These are phyloP conservation scores for Erodium moschatum DNA, from an alignment of 441 rosid species.

Conservation along the genomic window DNA sequence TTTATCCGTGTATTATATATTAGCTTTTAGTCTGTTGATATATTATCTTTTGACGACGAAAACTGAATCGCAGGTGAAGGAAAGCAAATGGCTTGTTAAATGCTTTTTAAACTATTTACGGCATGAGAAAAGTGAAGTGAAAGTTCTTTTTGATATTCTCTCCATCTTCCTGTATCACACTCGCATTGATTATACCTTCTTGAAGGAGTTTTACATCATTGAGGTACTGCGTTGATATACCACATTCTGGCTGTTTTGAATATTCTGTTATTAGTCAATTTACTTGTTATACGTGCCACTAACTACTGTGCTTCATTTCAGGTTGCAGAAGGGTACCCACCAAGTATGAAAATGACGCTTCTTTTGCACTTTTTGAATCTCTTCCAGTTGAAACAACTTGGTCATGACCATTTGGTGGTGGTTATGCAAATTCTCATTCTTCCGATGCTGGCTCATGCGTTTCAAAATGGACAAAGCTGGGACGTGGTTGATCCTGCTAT, in stretches of 20 bases:
- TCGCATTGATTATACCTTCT: constrained; percentile 89
- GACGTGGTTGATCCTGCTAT: constrained; percentile 83
- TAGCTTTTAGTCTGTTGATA: not conserved
- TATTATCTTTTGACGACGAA: constrained; percentile 13
- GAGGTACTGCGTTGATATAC: constrained; percentile 48
- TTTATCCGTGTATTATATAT: not conserved
- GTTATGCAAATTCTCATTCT: constrained; percentile 99
- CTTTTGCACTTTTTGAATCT: constrained; percentile 76
- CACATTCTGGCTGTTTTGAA: constrained; percentile 1
- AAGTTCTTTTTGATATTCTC: constrained; percentile 81
- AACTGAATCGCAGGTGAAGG: constrained; percentile 69
- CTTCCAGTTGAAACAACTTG: constrained; percentile 83
- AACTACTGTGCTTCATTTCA: constrained; percentile 26
- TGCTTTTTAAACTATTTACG: constrained; percentile 90
- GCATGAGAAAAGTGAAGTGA: constrained; percentile 72
- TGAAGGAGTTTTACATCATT: constrained; percentile 90
- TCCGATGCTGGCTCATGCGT: constrained; percentile 94
- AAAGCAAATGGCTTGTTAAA: constrained; percentile 99
- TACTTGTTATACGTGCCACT: not conserved
- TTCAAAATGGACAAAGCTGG: constrained; percentile 84
- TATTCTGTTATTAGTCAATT: not conserved
- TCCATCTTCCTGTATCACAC: constrained; percentile 82
- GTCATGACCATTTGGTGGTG: constrained; percentile 85
- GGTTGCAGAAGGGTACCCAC: constrained; percentile 92
- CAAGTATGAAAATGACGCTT: constrained; percentile 68